Evolutionary conservation across 768 basidiomycete genomes (phyloP).

Genomic region (Mycena haematopus): DNA sequence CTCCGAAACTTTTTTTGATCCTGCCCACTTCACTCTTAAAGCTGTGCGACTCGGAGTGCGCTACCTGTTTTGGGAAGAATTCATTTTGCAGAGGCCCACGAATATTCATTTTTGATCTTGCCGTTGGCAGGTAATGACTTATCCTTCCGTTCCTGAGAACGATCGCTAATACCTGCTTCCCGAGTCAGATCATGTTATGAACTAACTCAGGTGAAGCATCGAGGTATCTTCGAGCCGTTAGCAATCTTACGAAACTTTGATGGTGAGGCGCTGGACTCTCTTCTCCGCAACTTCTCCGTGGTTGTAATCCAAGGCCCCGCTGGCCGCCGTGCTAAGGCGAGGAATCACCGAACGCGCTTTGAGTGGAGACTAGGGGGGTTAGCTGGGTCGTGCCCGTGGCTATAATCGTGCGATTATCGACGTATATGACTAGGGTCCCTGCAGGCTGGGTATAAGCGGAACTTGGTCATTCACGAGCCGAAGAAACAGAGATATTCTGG

Average conservation of each 20-base stretch:
- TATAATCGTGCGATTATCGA: conserved; percentile 6
- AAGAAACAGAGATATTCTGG: conserved; percentile 20
- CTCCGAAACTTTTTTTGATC: conserved; percentile 73
- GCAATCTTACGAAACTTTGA: conserved; percentile 21
- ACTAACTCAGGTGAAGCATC: conserved; percentile 20
- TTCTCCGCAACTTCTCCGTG: conserved; percentile 16
- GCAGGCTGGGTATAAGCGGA: background rate
- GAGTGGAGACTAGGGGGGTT: conserved; percentile 6
- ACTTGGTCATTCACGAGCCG: conserved; percentile 12
- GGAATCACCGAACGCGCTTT: conserved; percentile 11
- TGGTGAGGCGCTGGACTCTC: background rate
- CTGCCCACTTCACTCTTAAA: conserved; percentile 76
- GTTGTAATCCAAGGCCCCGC: background rate
- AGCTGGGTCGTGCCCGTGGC: background rate
- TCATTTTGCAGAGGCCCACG: conserved; percentile 83
- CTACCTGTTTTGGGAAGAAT: conserved; percentile 74
- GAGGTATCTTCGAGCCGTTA: conserved; percentile 13
- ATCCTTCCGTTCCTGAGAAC: conserved; percentile 17
- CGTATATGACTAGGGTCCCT: background rate
- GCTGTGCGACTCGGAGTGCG: conserved; percentile 69
- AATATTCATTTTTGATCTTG: conserved; percentile 70
- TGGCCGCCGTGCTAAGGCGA: conserved; percentile 4
- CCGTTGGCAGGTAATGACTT: conserved; percentile 67
- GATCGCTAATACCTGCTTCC: conserved; percentile 12
- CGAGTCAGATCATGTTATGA: conserved; percentile 25